Percentiles rank a stretch among this genome's conserved stretches.
phyloP scores from a whole-genome alignment of 345 rosid genomes.

The Citropsis articulata region DNA sequence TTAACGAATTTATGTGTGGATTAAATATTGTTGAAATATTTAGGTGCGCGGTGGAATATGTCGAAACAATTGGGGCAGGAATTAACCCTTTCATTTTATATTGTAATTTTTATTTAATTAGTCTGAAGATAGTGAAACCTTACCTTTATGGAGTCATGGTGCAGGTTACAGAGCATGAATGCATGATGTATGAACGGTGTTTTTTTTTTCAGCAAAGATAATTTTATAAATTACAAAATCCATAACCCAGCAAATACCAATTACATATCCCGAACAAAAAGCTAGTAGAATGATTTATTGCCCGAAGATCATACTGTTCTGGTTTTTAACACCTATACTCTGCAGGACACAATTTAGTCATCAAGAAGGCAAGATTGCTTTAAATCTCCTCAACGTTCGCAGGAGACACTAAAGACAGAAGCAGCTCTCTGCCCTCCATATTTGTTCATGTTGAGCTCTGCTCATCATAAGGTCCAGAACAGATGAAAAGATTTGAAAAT shows the following conservation, averaged over 20 bases:
- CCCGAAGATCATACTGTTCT: background rate
- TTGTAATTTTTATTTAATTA: no score
- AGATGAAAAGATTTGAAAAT: background rate
- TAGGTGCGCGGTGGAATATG: no score
- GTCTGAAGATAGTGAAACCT: no score
- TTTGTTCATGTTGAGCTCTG: background rate
- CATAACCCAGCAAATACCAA: background rate
- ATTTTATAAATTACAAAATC: background rate
- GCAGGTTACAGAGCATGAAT: no score
- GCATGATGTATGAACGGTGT: no score
- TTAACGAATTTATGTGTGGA: no score
- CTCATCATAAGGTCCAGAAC: background rate
- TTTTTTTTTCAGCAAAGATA: background rate
- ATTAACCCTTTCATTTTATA: no score
- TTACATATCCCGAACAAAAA: background rate
- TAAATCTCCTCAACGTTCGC: background rate
- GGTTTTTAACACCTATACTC: background rate
- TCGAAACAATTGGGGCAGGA: no score
- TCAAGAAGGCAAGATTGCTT: background rate
- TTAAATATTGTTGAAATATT: no score
- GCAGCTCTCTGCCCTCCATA: background rate
- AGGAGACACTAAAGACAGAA: background rate
- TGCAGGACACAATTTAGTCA: background rate
- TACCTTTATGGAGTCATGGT: no score
- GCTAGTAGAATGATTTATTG: background rate